A percentile compares a stretch with the other conserved stretches of the same genome.
Conservation (phyloP, 306 rosid genomes). For the Prunus mongolica region DNA sequence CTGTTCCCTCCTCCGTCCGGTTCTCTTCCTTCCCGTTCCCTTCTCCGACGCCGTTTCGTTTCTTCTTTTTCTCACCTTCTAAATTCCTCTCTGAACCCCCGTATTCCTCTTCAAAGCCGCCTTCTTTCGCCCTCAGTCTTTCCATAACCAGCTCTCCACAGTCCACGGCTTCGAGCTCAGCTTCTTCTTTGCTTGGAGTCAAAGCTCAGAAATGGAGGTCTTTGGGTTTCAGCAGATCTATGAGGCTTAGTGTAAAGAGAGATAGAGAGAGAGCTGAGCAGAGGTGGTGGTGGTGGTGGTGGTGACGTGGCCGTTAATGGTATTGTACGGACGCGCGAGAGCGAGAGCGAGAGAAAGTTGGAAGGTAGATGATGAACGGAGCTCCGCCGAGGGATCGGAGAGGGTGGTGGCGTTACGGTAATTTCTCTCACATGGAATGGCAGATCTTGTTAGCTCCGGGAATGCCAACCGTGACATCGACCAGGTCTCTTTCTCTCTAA, state of each 20-base stretch:
- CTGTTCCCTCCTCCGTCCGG: constrained; percentile 32
- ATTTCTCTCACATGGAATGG: constrained; percentile 89
- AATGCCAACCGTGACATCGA: constrained; percentile 91
- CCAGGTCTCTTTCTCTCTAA: constrained; percentile 43
- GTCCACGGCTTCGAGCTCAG: constrained; percentile 14
- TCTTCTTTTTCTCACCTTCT: constrained; percentile 3
- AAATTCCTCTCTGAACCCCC: constrained; percentile 6
- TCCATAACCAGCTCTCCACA: constrained; percentile 11
- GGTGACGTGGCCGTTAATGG: constrained; percentile 65
- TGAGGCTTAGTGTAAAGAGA: constrained; percentile 18
- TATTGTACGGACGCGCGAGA: constrained; percentile 52
- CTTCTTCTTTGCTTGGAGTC: constrained; percentile 9
- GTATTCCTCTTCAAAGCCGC: neutral
- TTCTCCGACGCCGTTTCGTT: constrained; percentile 31
- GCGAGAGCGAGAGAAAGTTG: constrained; percentile 18
- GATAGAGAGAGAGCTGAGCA: constrained; percentile 11
- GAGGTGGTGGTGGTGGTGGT: constrained; percentile 20
- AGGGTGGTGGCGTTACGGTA: constrained; percentile 85
- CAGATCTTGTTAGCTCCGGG: constrained; percentile 94
- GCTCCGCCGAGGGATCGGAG: constrained; percentile 73
- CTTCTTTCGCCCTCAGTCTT: neutral
- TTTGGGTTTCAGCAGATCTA: constrained; percentile 52
- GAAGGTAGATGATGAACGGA: constrained; percentile 78
- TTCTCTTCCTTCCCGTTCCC: constrained; percentile 10
- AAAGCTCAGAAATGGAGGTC: constrained; percentile 38